phyloP scores from a whole-genome alignment of 1,284 basidiomycete genomes.

The Irpex sp. region DNA sequence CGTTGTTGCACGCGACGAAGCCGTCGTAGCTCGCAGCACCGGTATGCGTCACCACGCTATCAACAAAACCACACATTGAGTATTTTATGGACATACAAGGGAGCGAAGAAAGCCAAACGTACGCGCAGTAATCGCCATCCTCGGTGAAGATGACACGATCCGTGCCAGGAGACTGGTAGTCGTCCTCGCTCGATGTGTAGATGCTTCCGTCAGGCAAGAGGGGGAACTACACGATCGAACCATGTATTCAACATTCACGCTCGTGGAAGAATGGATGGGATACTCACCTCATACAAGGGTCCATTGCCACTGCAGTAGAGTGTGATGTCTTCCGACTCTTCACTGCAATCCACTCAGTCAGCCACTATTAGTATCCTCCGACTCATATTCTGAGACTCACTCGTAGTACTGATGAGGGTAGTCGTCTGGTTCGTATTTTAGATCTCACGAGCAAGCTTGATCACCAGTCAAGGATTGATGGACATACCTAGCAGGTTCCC shows the following conservation, averaged over 20 bases:
- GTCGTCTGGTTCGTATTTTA: constrained; percentile 7
- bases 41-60: constrained; percentile 29
- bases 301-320: constrained; percentile 16
- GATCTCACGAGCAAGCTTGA: too few species aligned
- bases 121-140: constrained; percentile 25
- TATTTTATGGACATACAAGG: neutral
- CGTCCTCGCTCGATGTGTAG: constrained; percentile 18
- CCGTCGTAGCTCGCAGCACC: constrained; percentile 27
- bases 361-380: neutral
- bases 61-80: neutral
- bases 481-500: constrained; percentile 18
- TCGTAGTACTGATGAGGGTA: constrained; percentile 20
- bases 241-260: neutral
- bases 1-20: constrained; percentile 24
- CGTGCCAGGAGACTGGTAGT: constrained; percentile 23
- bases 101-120: neutral
- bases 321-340: constrained; percentile 13
- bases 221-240: constrained; percentile 19
- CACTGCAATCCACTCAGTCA: neutral
- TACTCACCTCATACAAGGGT: constrained; percentile 16
- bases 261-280: neutral
- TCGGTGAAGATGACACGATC: constrained; percentile 26
- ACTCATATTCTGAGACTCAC: neutral
- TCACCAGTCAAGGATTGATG: too few species aligned
- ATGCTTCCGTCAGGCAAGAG: constrained; percentile 22